Conservation (phyloP, 805 yeast genomes). For the Pichia cephalocereana region DNA sequence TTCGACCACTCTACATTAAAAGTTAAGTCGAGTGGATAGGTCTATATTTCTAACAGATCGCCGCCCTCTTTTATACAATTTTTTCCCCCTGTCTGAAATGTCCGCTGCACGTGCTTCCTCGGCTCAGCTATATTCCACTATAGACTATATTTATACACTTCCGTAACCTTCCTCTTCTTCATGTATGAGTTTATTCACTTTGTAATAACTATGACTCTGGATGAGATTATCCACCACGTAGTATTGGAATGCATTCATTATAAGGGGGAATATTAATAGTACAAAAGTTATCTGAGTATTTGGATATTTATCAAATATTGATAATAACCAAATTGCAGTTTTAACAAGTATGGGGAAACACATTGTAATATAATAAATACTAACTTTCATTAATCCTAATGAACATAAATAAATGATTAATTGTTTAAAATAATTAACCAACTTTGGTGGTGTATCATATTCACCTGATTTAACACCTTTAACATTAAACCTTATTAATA, state of each 20-base stretch:
- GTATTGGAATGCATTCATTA: constrained; percentile 68
- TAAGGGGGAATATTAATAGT: constrained; percentile 69
- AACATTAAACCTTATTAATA: constrained; percentile 11
- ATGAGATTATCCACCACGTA: constrained; percentile 67
- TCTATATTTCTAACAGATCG: no score
- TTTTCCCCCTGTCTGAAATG: no score
- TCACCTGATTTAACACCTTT: constrained; percentile 44
- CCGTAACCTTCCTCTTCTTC: background rate
- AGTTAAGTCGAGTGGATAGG: no score
- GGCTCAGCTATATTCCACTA: no score
- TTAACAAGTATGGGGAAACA: constrained; percentile 58
- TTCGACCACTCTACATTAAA: no score
- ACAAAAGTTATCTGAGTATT: constrained; percentile 80
- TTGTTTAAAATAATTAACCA: constrained; percentile 63
- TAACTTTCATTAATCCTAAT: constrained; percentile 45
- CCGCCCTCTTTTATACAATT: no score
- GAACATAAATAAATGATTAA: constrained; percentile 59
- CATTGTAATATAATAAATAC: constrained; percentile 48
- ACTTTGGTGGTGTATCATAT: constrained; percentile 58
- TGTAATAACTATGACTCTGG: constrained; percentile 39
- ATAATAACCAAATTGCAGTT: constrained; percentile 62
- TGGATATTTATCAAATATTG: constrained; percentile 79
- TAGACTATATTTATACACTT: background rate
- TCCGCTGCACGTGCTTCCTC: no score
- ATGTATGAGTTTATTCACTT: constrained; percentile 10